Evolutionary conservation across 1,139 yeast genomes (phyloP), one percentile per base, ranked within the genome.

Genomic region (Chernovozyma sophiae-reginae): DNA sequence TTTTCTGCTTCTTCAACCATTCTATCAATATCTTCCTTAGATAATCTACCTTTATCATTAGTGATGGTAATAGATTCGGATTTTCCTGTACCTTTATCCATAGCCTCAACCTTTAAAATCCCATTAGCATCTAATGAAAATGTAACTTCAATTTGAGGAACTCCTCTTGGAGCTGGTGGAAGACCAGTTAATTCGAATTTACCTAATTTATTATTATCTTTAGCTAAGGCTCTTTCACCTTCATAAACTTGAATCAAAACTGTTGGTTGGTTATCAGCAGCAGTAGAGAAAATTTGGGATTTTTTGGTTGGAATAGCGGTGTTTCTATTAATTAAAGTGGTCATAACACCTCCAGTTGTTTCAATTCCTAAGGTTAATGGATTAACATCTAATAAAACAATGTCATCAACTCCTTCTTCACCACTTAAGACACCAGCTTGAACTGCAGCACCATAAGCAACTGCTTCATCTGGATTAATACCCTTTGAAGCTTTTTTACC

Each of bases 341-440:
- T 67, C 74, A 68, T 68, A 44, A 68, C 71, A 52, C 74, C 74
- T 51, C 74, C 74, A 42, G 71, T 60, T 51, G 73, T 69, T 58
- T 66, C 74, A 56, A 67, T 68, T 60, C 73, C 75, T 46, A 68
- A 66, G 46, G 73, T 68, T 54, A 65, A 67, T 46, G 73, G 74
- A 52, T 65, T 67, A 43, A 68, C 75, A 58, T 66, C 75, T 55
- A 68, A 68, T 44, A 68, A 64, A 34, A 68, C 74, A 54, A 68
- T 67, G 52, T 65, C 73, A 48, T 68, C 69, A 41, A 65, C 73
- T 51, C 72, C 73, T 51, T 66, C 72, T 60, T 70, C 75, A 66
- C 96, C 96, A 46, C 94, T 79, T 50, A 89, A 72, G 51, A 89
- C 90, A 77, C 96, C 97, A 43, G 95, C 97, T 73, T 89, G 97